Evolutionary conservation across 208 protist species (phyloP).

Genomic region (Trypanosoma caninum): DNA sequence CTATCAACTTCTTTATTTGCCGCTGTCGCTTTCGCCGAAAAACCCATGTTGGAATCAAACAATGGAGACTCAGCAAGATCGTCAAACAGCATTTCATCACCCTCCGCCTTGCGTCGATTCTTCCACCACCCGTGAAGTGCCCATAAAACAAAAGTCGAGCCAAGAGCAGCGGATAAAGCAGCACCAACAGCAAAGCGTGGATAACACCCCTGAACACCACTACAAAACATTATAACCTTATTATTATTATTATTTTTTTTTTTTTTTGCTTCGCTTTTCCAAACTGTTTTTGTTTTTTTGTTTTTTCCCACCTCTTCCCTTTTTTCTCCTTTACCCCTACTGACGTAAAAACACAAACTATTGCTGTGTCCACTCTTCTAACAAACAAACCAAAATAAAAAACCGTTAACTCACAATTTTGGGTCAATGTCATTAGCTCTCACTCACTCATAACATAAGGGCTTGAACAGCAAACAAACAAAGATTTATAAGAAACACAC

Average conservation of each 20-base stretch:
- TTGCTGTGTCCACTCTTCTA: neutral
- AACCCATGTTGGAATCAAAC: conserved; percentile 23
- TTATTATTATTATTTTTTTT: neutral
- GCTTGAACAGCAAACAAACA: neutral
- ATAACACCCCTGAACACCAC: neutral
- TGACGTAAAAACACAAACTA: too few relatives aligned
- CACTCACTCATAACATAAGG: too few relatives aligned
- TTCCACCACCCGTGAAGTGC: conserved; percentile 12
- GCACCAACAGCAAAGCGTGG: neutral
- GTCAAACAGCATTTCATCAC: conserved; percentile 52
- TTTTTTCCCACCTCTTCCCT: neutral
- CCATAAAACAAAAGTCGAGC: conserved; percentile 5
- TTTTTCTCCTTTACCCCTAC: neutral
- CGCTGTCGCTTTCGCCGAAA: conserved; percentile 6
- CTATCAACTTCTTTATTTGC: conserved; percentile 15
- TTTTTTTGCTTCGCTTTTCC: conserved; percentile 1
- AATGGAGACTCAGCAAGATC: conserved; percentile 30
- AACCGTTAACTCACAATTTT: neutral
- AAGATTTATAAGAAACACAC: neutral
- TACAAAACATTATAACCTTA: neutral
- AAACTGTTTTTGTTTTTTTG: conserved; percentile 2
- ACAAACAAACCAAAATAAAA: neutral
- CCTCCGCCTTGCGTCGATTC: neutral
- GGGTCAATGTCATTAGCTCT: too few relatives aligned
- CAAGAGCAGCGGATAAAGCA: neutral